These are phyloP conservation scores for Ramularia endophylla DNA, from an alignment of 2,329 filamentous ascomycete species.

Conservation along the genomic window DNA sequence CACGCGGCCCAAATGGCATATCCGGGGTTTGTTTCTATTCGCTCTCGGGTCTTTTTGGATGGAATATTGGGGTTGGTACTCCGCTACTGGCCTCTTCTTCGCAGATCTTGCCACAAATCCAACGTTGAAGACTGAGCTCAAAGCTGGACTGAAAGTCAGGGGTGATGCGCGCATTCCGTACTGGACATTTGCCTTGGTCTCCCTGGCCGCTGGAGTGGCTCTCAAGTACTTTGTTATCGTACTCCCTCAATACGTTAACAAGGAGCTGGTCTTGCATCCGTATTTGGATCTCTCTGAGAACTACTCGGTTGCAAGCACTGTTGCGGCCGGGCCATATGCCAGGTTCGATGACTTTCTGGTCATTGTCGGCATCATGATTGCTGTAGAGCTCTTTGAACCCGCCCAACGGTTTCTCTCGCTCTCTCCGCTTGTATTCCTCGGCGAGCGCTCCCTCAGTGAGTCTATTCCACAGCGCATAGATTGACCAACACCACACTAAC, in stretches of 20 bases:
- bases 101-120: slow-evolving; percentile 21
- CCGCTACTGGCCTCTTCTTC: slow-evolving; percentile 23
- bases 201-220: slow-evolving; percentile 16
- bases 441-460: slow-evolving; percentile 27
- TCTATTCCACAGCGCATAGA: neutral
- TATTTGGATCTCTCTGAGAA: slow-evolving; percentile 22
- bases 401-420: slow-evolving; percentile 19
- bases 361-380: slow-evolving; percentile 22
- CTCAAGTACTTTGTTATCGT: slow-evolving; percentile 25
- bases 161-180: slow-evolving; percentile 19
- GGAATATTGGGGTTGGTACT: slow-evolving; percentile 28
- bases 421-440: slow-evolving; percentile 20
- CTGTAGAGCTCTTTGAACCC: slow-evolving; percentile 16
- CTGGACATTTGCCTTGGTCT: slow-evolving; percentile 11
- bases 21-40: slow-evolving; percentile 28
- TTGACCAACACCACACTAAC: slow-evolving; percentile 2
- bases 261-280: slow-evolving; percentile 24
- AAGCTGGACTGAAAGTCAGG: slow-evolving; percentile 17
- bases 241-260: slow-evolving; percentile 22
- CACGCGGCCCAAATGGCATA: slow-evolving; percentile 38
- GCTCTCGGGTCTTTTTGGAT: slow-evolving; percentile 28
- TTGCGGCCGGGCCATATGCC: slow-evolving; percentile 20
- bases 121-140: slow-evolving; percentile 15
- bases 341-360: slow-evolving; percentile 27
- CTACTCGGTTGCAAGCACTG: slow-evolving; percentile 11